These are phyloP conservation scores for Aspergillus unguis DNA, from an alignment of 2,329 filamentous ascomycete species.

Conservation along the genomic window DNA sequence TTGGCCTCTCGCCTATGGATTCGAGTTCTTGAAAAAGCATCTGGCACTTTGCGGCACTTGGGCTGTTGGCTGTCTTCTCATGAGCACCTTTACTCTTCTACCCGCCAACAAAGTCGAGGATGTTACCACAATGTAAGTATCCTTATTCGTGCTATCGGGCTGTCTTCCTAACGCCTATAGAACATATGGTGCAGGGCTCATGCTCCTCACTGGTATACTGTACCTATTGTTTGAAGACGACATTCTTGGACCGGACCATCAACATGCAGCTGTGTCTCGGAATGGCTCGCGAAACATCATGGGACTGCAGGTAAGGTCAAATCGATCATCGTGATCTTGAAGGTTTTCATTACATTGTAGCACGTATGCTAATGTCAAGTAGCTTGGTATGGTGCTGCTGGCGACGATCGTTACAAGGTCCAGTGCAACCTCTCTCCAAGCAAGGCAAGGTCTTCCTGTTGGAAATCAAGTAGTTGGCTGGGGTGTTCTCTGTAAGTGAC, in stretches of 20 bases:
- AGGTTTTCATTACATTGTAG: background rate
- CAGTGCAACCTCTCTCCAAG: constrained; percentile 78
- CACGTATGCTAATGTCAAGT: constrained; percentile 9
- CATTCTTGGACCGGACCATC: constrained; percentile 46
- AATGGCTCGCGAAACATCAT: constrained; percentile 43
- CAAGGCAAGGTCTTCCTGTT: constrained; percentile 75
- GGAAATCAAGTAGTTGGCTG: constrained; percentile 88
- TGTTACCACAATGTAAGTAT: constrained; percentile 65
- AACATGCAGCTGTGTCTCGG: constrained; percentile 25
- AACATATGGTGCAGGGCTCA: constrained; percentile 70
- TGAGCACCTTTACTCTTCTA: constrained; percentile 88
- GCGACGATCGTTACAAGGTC: constrained; percentile 83
- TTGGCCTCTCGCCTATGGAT: constrained; percentile 75
- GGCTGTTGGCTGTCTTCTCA: constrained; percentile 70
- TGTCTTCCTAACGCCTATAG: constrained; percentile 41
- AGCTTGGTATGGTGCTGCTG: constrained; percentile 73
- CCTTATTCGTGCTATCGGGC: constrained; percentile 10
- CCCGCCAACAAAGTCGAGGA: constrained; percentile 83
- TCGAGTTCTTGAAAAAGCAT: constrained; percentile 67
- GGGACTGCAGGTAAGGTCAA: constrained; percentile 42
- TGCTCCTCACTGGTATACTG: constrained; percentile 69
- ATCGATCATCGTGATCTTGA: background rate
- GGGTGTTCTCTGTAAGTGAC: constrained; percentile 64
- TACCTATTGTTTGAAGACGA: constrained; percentile 78
- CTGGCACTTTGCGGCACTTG: constrained; percentile 64